Evolutionary conservation across 345 rosid species (phyloP).

Genomic region (Salix purpurea): DNA sequence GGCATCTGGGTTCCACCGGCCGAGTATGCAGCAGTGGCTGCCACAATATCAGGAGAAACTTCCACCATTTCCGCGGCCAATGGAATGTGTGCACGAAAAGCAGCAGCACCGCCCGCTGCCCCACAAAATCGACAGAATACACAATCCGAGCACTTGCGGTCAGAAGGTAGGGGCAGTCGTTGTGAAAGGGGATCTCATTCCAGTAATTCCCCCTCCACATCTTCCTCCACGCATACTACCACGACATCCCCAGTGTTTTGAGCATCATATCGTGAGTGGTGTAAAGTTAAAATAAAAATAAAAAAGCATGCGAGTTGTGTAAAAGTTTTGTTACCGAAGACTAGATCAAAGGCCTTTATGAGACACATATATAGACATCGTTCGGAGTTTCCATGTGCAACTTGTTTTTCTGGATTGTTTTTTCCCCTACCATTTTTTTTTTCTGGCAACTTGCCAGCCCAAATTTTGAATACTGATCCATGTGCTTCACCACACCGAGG

Average conservation of each 20-base stretch:
- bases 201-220: slow-evolving; percentile 47
- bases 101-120: slow-evolving; percentile 19
- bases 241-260: slow-evolving; percentile 38
- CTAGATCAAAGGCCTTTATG: not conserved
- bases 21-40: slow-evolving; percentile 46
- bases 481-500: not conserved
- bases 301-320: slow-evolving; percentile 3
- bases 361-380: not conserved
- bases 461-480: not conserved
- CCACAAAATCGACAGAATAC: slow-evolving; percentile 13
- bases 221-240: slow-evolving; percentile 66
- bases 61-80: slow-evolving; percentile 15
- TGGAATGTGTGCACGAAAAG: slow-evolving; percentile 46
- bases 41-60: slow-evolving; percentile 24
- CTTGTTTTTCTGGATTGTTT: not conserved
- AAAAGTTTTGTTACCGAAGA: slow-evolving; percentile 36
- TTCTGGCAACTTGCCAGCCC: not conserved
- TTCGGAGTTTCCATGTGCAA: not conserved
- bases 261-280: not conserved
- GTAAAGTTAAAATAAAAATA: too few relatives aligned
- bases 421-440: not conserved
- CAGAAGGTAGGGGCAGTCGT: slow-evolving; percentile 46
- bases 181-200: slow-evolving; percentile 38
- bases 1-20: slow-evolving; percentile 84
- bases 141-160: slow-evolving; percentile 25